phyloP scores from a whole-genome alignment of 1,139 yeast genomes.

The Blastobotrys serpentis region DNA sequence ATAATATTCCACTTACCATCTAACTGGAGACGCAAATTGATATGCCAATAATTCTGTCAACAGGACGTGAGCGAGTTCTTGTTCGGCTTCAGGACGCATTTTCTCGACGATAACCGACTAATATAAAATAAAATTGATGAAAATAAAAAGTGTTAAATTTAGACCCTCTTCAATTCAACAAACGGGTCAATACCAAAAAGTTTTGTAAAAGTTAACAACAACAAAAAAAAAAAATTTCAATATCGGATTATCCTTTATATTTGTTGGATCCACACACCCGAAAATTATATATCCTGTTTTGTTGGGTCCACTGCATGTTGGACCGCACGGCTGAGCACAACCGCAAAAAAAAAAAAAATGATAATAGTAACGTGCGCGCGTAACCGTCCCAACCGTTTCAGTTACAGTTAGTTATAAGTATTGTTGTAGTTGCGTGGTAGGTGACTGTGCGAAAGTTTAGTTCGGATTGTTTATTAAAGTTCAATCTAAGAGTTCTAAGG shows the following conservation, averaged over 20 bases:
- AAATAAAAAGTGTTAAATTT: too few species aligned
- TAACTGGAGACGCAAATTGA: slow-evolving; percentile 98
- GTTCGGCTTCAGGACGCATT: slow-evolving; percentile 98
- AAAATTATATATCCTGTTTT: slow-evolving; percentile 15
- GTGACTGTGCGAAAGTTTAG: too few species aligned
- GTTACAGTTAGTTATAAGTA: too few species aligned
- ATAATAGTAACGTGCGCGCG: too few species aligned
- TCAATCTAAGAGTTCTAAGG: too few species aligned
- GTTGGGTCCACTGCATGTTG: slow-evolving; percentile 14
- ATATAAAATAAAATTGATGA: background rate
- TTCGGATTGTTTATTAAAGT: too few species aligned
- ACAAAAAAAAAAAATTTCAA: background rate
- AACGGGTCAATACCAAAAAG: background rate
- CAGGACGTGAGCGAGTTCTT: slow-evolving; percentile 91
- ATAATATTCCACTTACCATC: slow-evolving; percentile 57
- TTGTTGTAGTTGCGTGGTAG: too few species aligned
- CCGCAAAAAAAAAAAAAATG: too few species aligned
- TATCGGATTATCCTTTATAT: background rate
- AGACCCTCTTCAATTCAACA: background rate
- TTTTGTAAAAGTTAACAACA: background rate
- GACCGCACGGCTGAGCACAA: slow-evolving; percentile 16
- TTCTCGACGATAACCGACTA: background rate
- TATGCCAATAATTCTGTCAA: slow-evolving; percentile 94
- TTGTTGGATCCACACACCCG: slow-evolving; percentile 12
- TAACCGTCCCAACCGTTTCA: too few species aligned